Evolutionary conservation across 2,329 filamentous ascomycete genomes (phyloP), one percentile per base, ranked within the genome.

Genomic region (Lasiodiplodia citricola): DNA sequence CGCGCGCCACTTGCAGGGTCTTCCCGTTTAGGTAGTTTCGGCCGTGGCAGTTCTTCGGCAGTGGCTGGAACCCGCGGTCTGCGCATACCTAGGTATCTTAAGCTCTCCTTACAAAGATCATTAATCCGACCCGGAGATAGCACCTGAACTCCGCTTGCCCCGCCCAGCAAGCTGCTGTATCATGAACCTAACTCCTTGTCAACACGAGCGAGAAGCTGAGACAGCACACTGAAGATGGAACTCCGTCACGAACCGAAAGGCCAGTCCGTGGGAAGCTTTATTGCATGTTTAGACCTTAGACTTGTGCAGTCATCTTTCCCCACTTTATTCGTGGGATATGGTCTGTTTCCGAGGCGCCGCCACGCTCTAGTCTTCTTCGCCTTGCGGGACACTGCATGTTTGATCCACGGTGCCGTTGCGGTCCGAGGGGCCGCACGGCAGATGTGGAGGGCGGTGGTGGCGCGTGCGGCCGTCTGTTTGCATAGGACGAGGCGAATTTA

Each of bases 331-430:
- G 31, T 35, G 31, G 31, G 31, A 35, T 35, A 35, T 35, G 7
- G 28, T 28, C 28, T 28, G 28, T 28, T 28, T 28, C 25, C 21
- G 41, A 44, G n/a, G 31, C 55, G 28, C 18, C 31, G 14, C 31
- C 8, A 35, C 31, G 18, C 13, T 44, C 21, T 21, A 44, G 56
- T 60, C 23, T 44, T 14, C 55, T 38, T 25, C 18, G 31, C 31
- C 31, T 2, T 13, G 18, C 55, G 55, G 55, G 55, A 35, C n/a
- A 11, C 31, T 57, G 55, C 25, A 31, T 54, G 23, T 14, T 54
- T 18, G 23, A 23, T 18, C 57, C 56, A n/a, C 56, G 35, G 14
- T 44, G 56, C 56, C 37, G 56, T 44, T 60, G 56, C 56, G 56
- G 56, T 25, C 56, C 56, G 37, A 21, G 23, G 37, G 37, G 21